These are phyloP conservation scores for Dothistroma septosporum DNA, from an alignment of 2,329 filamentous ascomycete genomes.

Conservation along the genomic window DNA sequence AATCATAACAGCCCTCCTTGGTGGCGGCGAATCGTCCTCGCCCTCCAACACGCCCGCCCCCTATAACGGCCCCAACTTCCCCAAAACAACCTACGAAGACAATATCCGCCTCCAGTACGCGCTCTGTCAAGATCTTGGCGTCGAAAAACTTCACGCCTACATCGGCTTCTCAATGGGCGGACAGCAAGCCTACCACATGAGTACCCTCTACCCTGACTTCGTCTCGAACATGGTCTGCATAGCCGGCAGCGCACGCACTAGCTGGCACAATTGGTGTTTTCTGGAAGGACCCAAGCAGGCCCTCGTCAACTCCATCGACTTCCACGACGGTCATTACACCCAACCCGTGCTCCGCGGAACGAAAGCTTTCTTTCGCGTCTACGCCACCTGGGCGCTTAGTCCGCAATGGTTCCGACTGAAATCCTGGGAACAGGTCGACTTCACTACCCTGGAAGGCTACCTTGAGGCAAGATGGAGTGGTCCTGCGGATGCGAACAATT, in stretches of 20 bases:
- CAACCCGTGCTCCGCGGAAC: conserved; percentile 30
- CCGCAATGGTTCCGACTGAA: conserved; percentile 41
- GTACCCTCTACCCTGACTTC: conserved; percentile 49
- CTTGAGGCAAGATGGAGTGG: conserved; percentile 32
- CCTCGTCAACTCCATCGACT: conserved; percentile 43
- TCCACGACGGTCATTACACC: conserved; percentile 35
- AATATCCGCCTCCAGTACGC: conserved; percentile 50
- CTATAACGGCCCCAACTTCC: conserved; percentile 39
- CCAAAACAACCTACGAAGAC: conserved; percentile 47
- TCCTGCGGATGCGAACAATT: conserved; percentile 34
- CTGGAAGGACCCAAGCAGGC: conserved; percentile 53
- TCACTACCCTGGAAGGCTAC: conserved; percentile 29
- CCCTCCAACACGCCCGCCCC: conserved; percentile 46
- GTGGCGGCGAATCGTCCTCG: conserved; percentile 52
- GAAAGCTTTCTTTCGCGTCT: conserved; percentile 39
- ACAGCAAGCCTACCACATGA: conserved; percentile 52
- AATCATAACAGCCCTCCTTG: conserved; percentile 50
- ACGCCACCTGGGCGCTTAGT: conserved; percentile 41
- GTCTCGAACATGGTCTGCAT: conserved; percentile 46
- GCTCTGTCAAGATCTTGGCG: conserved; percentile 42
- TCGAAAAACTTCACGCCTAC: conserved; percentile 45
- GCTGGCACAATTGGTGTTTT: conserved; percentile 52
- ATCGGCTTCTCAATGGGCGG: conserved; percentile 58
- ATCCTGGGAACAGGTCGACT: conserved; percentile 36
- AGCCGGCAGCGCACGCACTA: conserved; percentile 50